Base-by-base conservation (phyloP, 2,329 filamentous ascomycete species). In the Coccinonectria pachysandricola region DNA sequence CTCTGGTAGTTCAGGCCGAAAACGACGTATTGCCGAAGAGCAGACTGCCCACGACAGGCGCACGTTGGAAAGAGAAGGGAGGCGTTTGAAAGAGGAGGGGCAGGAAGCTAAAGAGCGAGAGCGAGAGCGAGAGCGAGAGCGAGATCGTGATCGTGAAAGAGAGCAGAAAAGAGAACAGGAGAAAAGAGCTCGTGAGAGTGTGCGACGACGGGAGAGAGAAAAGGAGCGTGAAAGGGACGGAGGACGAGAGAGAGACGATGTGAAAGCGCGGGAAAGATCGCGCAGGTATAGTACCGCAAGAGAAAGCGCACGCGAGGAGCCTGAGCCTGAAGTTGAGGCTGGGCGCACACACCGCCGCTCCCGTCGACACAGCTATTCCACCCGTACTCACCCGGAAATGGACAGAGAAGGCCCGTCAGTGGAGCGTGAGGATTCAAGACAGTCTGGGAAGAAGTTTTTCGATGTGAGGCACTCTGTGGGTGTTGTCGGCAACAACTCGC, bases 21-120 rank as follows among this genome's bases (percentile, higher is more conserved):
- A 40, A 27, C 53, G 56, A 21, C 59, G 63, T 30, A 65, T 60
- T 3, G 49, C 56, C 2, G 64, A 68, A 35, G 64, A 70, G 38
- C 64, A 66, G 32, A 62, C 56, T 10, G 61, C 57, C 3, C 61
- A 68, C 28, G 66, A 71, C 2, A 60, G 45, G 35, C 59, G 60
- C 32, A 68, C 62, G 45, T 59, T 57, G 26, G 64, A 68, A 37
- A 59, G 61, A 20, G 28, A 36, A 12, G 39, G 5, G 20, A 9
- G n/a, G 19, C 22, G 17, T 10, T 7, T 19, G 17, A 7, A 19
- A 19, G 17, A n/a, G n/a, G n/a, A n/a, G n/a, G n/a, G n/a, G n/a
- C n/a, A n/a, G 17, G 17, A 19, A 10, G 17, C 17, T 7, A 10
- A 19, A 19, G 17, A 19, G 17, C 7, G 10, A 10, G 17, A 19